Conservation (phyloP, 306 rosid genomes). For the Trichosanthes cucumerina region DNA sequence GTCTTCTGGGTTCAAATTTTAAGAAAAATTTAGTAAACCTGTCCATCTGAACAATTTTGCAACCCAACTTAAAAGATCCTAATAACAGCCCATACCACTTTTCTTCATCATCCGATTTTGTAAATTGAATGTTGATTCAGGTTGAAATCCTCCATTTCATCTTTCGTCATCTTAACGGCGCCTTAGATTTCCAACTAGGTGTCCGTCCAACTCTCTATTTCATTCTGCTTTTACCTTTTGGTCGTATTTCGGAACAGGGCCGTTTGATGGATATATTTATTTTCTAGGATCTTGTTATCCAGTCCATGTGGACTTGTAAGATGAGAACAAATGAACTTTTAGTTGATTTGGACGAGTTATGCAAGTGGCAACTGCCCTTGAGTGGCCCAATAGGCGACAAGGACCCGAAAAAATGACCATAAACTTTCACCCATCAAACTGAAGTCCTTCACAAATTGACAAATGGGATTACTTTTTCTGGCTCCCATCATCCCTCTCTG, state of each 20-base stretch:
- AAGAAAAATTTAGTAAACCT: not conserved
- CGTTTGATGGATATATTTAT: not conserved
- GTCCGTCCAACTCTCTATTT: no score
- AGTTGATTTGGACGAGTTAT: not conserved
- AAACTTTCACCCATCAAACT: not conserved
- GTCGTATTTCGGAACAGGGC: not conserved
- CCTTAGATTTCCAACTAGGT: not conserved
- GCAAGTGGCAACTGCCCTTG: not conserved
- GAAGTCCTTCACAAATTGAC: not conserved
- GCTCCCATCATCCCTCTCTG: not conserved
- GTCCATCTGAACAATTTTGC: not conserved
- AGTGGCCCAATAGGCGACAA: slow-evolving; percentile 4
- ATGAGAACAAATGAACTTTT: not conserved
- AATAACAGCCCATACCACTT: not conserved
- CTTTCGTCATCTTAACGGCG: not conserved
- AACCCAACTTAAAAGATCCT: not conserved
- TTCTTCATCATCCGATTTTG: not conserved
- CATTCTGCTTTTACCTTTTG: not conserved
- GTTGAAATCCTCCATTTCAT: not conserved
- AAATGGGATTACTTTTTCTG: not conserved
- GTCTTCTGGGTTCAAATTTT: not conserved
- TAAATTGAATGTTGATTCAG: not conserved
- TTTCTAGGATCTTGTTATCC: slow-evolving; percentile 1
- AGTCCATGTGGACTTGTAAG: slow-evolving; percentile 1
- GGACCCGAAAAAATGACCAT: not conserved